Percentiles rank a stretch among this genome's conserved stretches.
Evolutionary conservation across 345 rosid species (phyloP).

Genomic region (Lepidium aucheri): DNA sequence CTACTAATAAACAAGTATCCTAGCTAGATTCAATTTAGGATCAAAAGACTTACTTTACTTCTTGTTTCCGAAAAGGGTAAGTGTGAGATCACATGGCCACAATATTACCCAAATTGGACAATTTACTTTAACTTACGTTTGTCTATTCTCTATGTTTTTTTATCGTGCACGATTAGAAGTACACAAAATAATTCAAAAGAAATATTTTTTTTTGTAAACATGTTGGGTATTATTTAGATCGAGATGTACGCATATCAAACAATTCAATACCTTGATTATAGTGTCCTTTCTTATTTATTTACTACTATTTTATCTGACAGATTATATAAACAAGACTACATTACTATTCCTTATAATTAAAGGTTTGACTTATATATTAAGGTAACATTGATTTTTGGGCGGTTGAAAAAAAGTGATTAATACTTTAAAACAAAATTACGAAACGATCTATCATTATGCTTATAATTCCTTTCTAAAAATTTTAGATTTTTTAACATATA

Average conservation of each 20-base stretch:
- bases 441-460: too few species aligned
- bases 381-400: too few species aligned
- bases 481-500: neutral
- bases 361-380: too few species aligned
- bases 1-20: neutral
- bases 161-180: too few species aligned
- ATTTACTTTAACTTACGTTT: neutral
- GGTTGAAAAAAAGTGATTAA: too few species aligned
- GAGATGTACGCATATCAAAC: constrained; percentile 1
- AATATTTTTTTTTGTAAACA: neutral
- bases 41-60: neutral
- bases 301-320: neutral
- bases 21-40: neutral
- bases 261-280: neutral
- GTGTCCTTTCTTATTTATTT: neutral
- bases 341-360: neutral
- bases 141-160: neutral
- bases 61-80: constrained; percentile 1
- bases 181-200: neutral
- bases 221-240: neutral
- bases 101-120: neutral
- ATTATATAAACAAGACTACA: neutral
- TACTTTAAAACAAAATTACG: too few species aligned
- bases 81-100: neutral
- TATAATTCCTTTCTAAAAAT: too few species aligned